Base-by-base conservation (phyloP, 164 flowering plant species). In the Piper longum region DNA sequence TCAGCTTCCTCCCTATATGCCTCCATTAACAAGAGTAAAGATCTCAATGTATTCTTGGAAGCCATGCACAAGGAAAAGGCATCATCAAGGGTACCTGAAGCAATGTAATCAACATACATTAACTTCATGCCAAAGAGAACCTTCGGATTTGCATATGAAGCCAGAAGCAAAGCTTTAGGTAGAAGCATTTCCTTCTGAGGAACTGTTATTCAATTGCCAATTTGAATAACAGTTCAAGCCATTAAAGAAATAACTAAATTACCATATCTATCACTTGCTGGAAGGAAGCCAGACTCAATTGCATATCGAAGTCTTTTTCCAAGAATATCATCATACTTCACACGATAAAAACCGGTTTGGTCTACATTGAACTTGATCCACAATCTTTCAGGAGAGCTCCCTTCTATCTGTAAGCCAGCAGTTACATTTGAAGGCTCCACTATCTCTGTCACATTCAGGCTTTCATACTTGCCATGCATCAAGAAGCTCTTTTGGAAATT, bases 301-400 rank as follows among this genome's bases (percentile, higher is more conserved):
- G 97, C 97, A 82, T 66, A 58, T 80, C 85, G 73, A 64, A 95
- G 92, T 66, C 81, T 79, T 60, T 80, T 77, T 52, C 85, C 78
- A 63, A 95, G 90, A 6, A 75, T 79, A 40, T 87, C 87, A 68
- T 95, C 99, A 74, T 95, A 95, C 76, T 95, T 88, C 71, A 95
- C 99, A 60, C 99, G 78, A 60, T 87, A 95, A 73, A 95, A 95
- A 63, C 96, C 99, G 57, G 91, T 64, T 72, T 91, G 99, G 43
- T 86, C 86, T 66, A 91, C 81, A 73, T 95, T 95, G 66, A 95
- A 56, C 68, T 95, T 95, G 58, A 91, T 77, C 97, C 99, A 95
- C 52, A 67, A 5, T 14, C 62, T 26, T 52, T 16, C 42, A 43
- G 66, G 57, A 60, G 41, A 63, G 64, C 65, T 54, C 51, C 45